Evolutionary conservation across 2,329 filamentous ascomycete species (phyloP), one percentile per base, ranked within the genome.

Genomic region (Mariannaea sp.): DNA sequence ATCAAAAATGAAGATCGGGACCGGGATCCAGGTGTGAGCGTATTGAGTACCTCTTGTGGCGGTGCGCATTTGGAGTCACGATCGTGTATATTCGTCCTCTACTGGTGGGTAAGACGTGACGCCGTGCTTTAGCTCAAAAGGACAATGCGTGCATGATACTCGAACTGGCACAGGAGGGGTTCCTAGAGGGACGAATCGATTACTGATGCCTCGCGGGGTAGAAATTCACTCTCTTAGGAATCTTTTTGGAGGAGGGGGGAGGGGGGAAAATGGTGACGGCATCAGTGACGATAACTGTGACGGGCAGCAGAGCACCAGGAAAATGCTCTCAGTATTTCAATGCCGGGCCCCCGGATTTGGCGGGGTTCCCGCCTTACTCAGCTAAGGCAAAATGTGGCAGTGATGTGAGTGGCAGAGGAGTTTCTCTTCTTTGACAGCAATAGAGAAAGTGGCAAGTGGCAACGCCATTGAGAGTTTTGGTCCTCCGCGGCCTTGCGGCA

Each of bases 31-130:
- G 55, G 54, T 65, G 59, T 40, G 43, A 41, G 61, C 51, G 43
- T 52, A 27, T 33, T 10, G 13, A 17, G 16, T 51, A 29, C 50
- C 49, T 45, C 16, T 53, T 41, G 60, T 61, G 49, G 47, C 48
- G 55, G 62, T 65, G 54, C 53, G 32, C 39, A 61, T 64, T 50
- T 59, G 32, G 27, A 46, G 42, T 40, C 30, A 36, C 26, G 45
- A 22, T 48, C 24, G 53, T 59, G 50, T 52, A 17, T 36, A 47
- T 55, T 39, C 35, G 19, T 47, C 20, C 17, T 19, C 7, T 7
- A 5, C 45, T 30, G 32, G 42, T 40, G 44, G 40, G 47, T 45
- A 46, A 45, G 16, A 43, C 40, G 50, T 38, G 26, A 46, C 36
- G 20, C 30, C 13, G 30, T 43, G 29, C 35, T 49, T 12, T 49